Conservation (phyloP, 805 yeast genomes). For the Barnettozyma populi region DNA sequence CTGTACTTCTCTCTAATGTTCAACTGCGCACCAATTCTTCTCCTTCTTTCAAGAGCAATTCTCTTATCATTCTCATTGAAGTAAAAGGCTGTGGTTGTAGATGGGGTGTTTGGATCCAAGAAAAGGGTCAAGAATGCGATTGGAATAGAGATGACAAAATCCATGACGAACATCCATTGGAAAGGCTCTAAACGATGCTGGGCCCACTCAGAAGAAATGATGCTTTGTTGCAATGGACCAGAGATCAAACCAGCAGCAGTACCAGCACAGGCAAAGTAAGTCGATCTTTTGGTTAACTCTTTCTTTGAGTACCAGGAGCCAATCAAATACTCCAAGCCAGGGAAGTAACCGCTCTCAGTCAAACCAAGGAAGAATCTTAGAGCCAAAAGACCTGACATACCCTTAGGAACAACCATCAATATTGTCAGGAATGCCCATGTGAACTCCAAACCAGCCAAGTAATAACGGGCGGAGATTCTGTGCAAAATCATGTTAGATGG, state of each 20-base stretch:
- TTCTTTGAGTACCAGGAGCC: constrained; percentile 32
- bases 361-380: constrained; percentile 38
- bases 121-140: constrained; percentile 38
- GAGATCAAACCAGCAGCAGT: constrained; percentile 31
- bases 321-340: constrained; percentile 41
- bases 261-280: constrained; percentile 31
- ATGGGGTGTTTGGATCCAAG: constrained; percentile 43
- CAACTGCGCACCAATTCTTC: constrained; percentile 36
- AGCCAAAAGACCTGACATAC: constrained; percentile 27
- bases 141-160: constrained; percentile 38
- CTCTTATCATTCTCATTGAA: constrained; percentile 37
- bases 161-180: constrained; percentile 44
- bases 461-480: constrained; percentile 37
- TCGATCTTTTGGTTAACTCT: constrained; percentile 33
- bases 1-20: constrained; percentile 38
- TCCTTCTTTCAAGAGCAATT: constrained; percentile 43
- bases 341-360: constrained; percentile 42
- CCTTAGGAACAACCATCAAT: constrained; percentile 27
- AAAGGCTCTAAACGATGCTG: constrained; percentile 29
- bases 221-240: constrained; percentile 35
- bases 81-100: constrained; percentile 38
- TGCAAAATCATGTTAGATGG: constrained; percentile 40
- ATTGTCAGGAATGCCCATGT: constrained; percentile 39
- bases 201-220: constrained; percentile 24
- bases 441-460: constrained; percentile 39